A percentile compares a stretch with the other conserved stretches of the same genome.
Conservation (phyloP, 139 green algal genomes). For the Zygnema cylindricum region DNA sequence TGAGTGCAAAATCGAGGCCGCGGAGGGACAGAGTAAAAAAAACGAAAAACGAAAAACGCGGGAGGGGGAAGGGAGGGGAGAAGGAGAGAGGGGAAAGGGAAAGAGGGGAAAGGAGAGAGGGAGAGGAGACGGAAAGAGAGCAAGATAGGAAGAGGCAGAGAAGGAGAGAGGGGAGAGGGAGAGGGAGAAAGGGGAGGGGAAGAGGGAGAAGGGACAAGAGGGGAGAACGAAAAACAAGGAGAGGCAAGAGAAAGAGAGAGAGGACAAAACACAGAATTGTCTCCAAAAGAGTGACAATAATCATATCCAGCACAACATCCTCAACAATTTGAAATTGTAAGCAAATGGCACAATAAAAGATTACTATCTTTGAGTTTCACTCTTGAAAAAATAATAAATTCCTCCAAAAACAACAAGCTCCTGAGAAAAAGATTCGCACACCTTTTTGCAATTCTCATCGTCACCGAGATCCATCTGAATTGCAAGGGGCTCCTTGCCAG, state of each 20-base stretch:
- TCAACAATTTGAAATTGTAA: background rate
- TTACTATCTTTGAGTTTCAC: too few species aligned
- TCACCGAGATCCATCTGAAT: conserved; percentile 35
- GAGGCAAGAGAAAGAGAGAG: conserved; percentile 1
- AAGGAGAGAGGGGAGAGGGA: background rate
- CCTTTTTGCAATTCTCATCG: conserved; percentile 58
- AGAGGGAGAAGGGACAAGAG: background rate
- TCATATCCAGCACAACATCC: background rate
- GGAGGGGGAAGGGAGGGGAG: background rate
- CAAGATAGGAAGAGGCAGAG: background rate
- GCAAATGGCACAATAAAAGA: too few species aligned
- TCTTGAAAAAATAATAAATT: too few species aligned
- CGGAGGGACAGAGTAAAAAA: background rate
- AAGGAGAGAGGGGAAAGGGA: background rate
- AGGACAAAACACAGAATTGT: background rate
- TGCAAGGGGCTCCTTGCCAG: conserved; percentile 32
- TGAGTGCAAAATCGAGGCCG: too few species aligned
- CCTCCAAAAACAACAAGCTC: too few species aligned
- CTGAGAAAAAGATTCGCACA: too few species aligned
- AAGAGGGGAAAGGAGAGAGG: background rate
- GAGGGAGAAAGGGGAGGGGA: background rate
- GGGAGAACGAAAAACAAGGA: background rate
- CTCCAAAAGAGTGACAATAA: background rate
- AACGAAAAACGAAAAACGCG: background rate
- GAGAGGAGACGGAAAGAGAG: background rate